Evolutionary conservation across 2,329 filamentous ascomycete species (phyloP).

Genomic region (Colletotrichum cordylinicola): DNA sequence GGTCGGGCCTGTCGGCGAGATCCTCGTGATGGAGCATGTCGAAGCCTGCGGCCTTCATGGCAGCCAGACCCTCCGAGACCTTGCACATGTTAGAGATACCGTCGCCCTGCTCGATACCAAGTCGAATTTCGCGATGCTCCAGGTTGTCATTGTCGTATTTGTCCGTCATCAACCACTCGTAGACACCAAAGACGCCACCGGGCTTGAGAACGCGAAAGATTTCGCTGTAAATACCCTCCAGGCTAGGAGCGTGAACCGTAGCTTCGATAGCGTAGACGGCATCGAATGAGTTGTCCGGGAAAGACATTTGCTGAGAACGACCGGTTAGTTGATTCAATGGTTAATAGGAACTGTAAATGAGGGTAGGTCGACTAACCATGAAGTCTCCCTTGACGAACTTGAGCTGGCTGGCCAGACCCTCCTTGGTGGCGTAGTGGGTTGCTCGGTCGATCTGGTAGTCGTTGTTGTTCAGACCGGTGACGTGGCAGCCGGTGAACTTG

Average conservation of each 20-base stretch:
- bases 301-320: constrained; percentile 77
- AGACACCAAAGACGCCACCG: constrained; percentile 91
- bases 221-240: constrained; percentile 88
- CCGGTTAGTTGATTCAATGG: not conserved
- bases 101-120: constrained; percentile 90
- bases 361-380: constrained; percentile 65
- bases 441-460: constrained; percentile 95
- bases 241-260: constrained; percentile 86
- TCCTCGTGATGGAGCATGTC: constrained; percentile 49
- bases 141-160: constrained; percentile 87
- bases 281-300: constrained; percentile 87
- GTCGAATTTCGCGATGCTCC: constrained; percentile 82
- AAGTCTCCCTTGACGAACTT: constrained; percentile 91
- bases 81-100: constrained; percentile 96
- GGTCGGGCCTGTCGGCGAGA: constrained; percentile 73
- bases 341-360: not conserved
- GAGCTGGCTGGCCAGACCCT: constrained; percentile 78
- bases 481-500: constrained; percentile 86
- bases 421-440: constrained; percentile 78
- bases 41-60: constrained; percentile 86
- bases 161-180: constrained; percentile 97
- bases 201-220: constrained; percentile 93
- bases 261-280: constrained; percentile 95
- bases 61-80: constrained; percentile 76
- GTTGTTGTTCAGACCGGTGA: constrained; percentile 94